Evolutionary conservation across 2,329 filamentous ascomycete genomes (phyloP), one percentile per base, ranked within the genome.

Genomic region (Aspergillus sp.): DNA sequence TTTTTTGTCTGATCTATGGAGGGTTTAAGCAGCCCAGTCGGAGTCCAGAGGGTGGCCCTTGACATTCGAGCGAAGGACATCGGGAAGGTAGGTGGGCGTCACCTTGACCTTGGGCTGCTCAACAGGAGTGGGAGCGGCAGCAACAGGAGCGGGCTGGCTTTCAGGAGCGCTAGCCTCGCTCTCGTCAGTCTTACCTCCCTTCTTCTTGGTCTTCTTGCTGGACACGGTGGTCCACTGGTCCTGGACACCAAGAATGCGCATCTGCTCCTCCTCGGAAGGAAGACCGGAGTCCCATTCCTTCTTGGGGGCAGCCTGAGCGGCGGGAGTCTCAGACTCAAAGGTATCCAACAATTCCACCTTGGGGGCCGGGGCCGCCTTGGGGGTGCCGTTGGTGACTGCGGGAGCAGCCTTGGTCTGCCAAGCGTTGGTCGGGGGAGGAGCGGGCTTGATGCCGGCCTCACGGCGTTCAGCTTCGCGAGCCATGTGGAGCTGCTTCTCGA

Each of bases 391-490:
- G 50, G 65, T 62, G 56, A 60, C 65, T 52, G 69, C 67, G 41
- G 58, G 59, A 23, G 59, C 66, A 51, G 68, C 66, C 63, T 85
- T 73, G 63, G 77, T 75, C 52, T 76, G 77, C 86, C 86, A 89
- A 25, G 82, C 81, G 73, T 84, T 88, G 60, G 67, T 65, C 50
- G 64, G 65, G 28, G 75, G 76, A 41, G 78, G 69, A 41, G 78
- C 69, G n/a, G 80, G 74, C 60, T 80, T 77, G 49, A 78, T 74
- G 49, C 79, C 76, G 36, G 85, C 75, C 63, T 93, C 92, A 68
- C 95, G 93, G 63, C 92, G 92, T 76, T 96, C 92, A 53, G 91
- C 87, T 73, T 92, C 86, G 66, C 94, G 88, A 58, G 92, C 92
- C 62, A 85, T 84, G 64, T 92, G 90, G 65, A 92, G 87, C 81